A percentile compares a stretch with the other conserved stretches of the same genome.
phyloP scores from a whole-genome alignment of 2,329 filamentous ascomycete species.

The Diplodia sapinea region DNA sequence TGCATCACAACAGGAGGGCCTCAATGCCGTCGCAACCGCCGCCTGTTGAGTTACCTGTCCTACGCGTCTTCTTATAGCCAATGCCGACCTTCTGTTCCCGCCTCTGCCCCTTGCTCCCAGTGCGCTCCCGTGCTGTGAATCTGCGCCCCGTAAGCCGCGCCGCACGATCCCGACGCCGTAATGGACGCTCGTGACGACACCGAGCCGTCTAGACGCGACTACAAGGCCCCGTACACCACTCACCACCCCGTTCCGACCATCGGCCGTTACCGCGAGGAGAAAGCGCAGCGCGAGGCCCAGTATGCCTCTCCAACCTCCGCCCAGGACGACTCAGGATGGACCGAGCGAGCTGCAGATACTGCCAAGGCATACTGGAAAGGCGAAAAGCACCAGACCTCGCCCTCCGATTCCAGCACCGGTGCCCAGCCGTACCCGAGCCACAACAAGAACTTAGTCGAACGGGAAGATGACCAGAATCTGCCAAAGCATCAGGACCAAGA shows the following conservation, averaged over 20 bases:
- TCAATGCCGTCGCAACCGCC: constrained; percentile 2
- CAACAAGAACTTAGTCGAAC: constrained; percentile 46
- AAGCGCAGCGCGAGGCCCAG: constrained; percentile 49
- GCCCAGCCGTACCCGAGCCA: constrained; percentile 44
- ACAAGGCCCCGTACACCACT: constrained; percentile 52
- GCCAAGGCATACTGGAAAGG: constrained; percentile 44
- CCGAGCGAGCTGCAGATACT: constrained; percentile 46
- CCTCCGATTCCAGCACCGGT: constrained; percentile 37
- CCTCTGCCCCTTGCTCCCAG: not conserved
- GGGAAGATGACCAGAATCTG: constrained; percentile 31
- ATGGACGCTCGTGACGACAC: constrained; percentile 54
- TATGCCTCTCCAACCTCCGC: constrained; percentile 37
- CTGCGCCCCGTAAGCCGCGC: not conserved
- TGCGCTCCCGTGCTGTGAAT: not conserved
- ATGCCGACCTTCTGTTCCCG: not conserved
- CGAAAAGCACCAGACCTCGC: constrained; percentile 30
- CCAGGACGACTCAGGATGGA: constrained; percentile 42
- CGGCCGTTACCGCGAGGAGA: constrained; percentile 54
- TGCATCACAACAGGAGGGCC: not conserved
- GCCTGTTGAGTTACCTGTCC: not conserved
- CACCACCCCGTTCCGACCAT: constrained; percentile 55
- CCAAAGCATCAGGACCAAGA: constrained; percentile 38
- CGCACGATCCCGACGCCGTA: constrained; percentile 13
- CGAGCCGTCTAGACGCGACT: constrained; percentile 44
- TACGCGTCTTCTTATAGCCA: constrained; percentile 3